phyloP scores from a whole-genome alignment of 2,329 filamentous ascomycete species.

The Podosphaera fusca region DNA sequence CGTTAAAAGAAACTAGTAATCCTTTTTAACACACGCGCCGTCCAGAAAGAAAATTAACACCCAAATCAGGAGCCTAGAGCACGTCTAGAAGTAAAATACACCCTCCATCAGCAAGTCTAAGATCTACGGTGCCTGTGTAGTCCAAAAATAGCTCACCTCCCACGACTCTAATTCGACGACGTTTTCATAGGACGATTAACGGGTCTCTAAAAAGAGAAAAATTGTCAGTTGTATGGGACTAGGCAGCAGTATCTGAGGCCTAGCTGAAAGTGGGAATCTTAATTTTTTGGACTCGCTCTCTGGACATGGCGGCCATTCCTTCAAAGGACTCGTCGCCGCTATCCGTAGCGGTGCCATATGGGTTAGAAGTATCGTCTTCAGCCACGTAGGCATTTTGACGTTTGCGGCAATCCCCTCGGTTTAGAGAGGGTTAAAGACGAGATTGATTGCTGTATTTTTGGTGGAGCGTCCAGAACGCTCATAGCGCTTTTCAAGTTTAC shows the following conservation, averaged over 20 bases:
- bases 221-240: too few relatives aligned
- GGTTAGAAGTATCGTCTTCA: neutral
- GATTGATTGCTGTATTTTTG: too few relatives aligned
- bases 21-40: too few relatives aligned
- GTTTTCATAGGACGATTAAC: too few relatives aligned
- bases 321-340: neutral
- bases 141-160: neutral
- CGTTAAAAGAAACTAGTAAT: too few relatives aligned
- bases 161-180: too few relatives aligned
- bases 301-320: neutral
- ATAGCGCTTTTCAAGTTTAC: too few relatives aligned
- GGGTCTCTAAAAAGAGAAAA: too few relatives aligned
- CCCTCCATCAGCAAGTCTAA: neutral
- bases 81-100: neutral
- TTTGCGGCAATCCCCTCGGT: too few relatives aligned
- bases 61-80: neutral
- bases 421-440: too few relatives aligned
- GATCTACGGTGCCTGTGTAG: neutral
- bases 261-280: neutral
- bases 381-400: neutral
- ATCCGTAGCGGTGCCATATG: neutral
- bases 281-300: neutral
- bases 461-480: too few relatives aligned
- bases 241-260: too few relatives aligned
- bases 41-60: neutral